Evolutionary conservation across 192 early-diverging fungal genomes (phyloP), one percentile per base, ranked within the genome.

Genomic region (Backusella tarrabulga): DNA sequence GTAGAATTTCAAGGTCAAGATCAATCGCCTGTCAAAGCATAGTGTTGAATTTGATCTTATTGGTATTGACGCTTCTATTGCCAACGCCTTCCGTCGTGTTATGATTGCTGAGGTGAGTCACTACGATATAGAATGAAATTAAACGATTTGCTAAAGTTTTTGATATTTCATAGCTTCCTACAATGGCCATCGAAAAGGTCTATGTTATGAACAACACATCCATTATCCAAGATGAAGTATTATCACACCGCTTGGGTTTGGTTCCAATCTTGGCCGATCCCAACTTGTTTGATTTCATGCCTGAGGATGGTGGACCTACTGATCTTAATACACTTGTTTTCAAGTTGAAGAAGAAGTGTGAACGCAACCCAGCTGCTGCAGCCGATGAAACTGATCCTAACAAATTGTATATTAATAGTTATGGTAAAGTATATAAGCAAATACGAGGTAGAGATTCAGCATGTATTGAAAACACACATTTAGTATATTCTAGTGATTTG

Each of bases 11-110:
- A 86, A 89, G 68, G 80, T 95, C 72, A 91, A 91, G 71, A 89
- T 95, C 72, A 88, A 90, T 60, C 78, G 87, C 63, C 41, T 93
- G 35, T 87, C 89, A n/a, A 80, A 90, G 68, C 83, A 85, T 41
- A 91, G 93, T 63, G 95, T 98, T 81, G 97, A 99, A 86, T 98
- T 99, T 87, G 97, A 99, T 82, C 81, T 99, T 79, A 92, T 97
- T 71, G 97, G 97, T 38, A 80, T 97, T 26, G 96, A 98, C 75
- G 95, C 96, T 38, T 89, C 96, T 21, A 90, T 99, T 68, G 97
- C 97, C 67, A 99, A 99, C 80, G 95, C 97, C 4, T 88, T 99
- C 80, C 89, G 97, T 42, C 81, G 97, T 54, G 94, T 97, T 44
- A 78, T 99, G 89, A 94, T 99, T 77, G 95, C 96, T 2, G 97